Conservation (phyloP, 176 grass and related monocot species). For the Eragrostis curvula region DNA sequence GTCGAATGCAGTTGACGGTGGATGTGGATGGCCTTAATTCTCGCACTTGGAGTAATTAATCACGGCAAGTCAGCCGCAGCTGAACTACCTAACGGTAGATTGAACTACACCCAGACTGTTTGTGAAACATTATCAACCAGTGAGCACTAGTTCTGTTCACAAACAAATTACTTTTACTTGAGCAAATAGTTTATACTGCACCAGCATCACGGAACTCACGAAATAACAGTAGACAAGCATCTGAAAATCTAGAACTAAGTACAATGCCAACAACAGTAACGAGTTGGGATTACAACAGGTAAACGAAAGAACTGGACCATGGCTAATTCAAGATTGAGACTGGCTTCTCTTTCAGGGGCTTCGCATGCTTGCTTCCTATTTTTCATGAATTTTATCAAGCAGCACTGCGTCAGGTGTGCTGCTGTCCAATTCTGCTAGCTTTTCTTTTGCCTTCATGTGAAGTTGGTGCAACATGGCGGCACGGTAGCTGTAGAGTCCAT, state of each 20-base stretch:
- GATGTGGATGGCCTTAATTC: too few relatives aligned
- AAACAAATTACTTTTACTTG: not conserved
- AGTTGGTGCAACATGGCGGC: conserved; percentile 39
- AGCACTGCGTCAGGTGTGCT: not conserved
- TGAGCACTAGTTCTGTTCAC: not conserved
- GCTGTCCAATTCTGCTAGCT: not conserved
- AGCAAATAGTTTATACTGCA: not conserved
- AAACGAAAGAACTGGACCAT: not conserved
- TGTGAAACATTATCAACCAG: not conserved
- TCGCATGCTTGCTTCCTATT: not conserved
- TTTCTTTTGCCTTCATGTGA: conserved; percentile 25
- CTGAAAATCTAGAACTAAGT: not conserved
- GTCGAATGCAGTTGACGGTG: too few relatives aligned
- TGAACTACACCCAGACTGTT: too few relatives aligned
- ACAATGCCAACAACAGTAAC: not conserved
- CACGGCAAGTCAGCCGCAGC: too few relatives aligned
- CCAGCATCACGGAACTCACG: not conserved
- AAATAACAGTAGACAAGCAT: not conserved
- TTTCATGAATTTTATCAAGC: not conserved
- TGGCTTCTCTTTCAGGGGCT: not conserved
- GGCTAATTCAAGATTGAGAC: not conserved
- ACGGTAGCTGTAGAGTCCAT: conserved; percentile 47
- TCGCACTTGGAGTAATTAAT: too few relatives aligned
- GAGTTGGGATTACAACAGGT: not conserved
- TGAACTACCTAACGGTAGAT: too few relatives aligned